phyloP scores from a whole-genome alignment of 2,329 filamentous ascomycete genomes.

The Diaporthe ampelina region DNA sequence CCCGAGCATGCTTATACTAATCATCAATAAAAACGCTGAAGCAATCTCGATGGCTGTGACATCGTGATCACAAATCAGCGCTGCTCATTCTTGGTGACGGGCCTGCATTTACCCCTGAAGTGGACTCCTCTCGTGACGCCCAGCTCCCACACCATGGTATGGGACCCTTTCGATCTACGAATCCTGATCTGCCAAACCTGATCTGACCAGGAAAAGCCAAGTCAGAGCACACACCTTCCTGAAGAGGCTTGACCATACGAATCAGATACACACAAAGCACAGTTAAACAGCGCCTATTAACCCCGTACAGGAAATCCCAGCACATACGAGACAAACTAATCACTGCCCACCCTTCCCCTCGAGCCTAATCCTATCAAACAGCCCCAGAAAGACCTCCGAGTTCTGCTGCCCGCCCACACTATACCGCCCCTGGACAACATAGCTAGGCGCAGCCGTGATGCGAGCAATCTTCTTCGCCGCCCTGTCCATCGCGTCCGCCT shows the following conservation, averaged over 20 bases:
- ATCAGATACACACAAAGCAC: background rate
- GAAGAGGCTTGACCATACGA: background rate
- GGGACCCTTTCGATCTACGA: background rate
- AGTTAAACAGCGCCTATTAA: background rate
- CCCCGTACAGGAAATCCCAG: background rate
- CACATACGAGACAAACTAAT: background rate
- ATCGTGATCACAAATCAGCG: constrained; percentile 29
- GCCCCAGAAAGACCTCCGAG: constrained; percentile 72
- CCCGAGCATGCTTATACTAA: constrained; percentile 21
- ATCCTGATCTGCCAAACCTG: background rate
- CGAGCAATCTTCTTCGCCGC: constrained; percentile 48
- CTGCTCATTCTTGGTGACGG: background rate
- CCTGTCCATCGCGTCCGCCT: constrained; percentile 49
- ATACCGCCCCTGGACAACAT: constrained; percentile 77
- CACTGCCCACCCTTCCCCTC: constrained; percentile 23
- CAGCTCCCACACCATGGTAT: background rate
- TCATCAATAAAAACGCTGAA: constrained; percentile 17
- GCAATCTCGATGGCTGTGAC: constrained; percentile 15
- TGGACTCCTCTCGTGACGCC: background rate
- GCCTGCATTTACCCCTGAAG: background rate
- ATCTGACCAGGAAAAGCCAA: background rate
- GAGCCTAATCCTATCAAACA: constrained; percentile 71
- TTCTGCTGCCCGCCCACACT: constrained; percentile 81
- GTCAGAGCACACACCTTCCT: background rate
- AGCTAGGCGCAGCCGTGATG: constrained; percentile 79